Conservation (phyloP, 176 grass and related monocot species). For the Pontederia paniculata region DNA sequence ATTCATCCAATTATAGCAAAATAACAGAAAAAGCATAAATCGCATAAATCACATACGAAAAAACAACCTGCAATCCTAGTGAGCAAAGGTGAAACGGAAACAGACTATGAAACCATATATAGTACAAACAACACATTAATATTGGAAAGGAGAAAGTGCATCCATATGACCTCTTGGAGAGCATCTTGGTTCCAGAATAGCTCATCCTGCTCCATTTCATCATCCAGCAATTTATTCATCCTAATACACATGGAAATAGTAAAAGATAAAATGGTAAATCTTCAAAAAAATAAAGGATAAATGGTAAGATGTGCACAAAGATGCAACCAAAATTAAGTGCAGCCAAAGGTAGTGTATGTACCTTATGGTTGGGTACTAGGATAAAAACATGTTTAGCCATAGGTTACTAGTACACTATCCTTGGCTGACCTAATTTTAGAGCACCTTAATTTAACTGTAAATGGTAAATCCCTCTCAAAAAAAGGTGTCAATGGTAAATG, state of each 20-base stretch:
- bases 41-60: too few relatives aligned
- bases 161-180: conserved; percentile 51
- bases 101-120: neutral
- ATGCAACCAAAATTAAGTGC: neutral
- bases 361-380: too few relatives aligned
- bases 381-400: too few relatives aligned
- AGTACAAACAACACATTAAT: neutral
- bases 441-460: too few relatives aligned
- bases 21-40: too few relatives aligned
- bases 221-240: conserved; percentile 76
- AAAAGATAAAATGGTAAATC: neutral
- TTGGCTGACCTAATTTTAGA: too few relatives aligned
- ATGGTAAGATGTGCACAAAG: neutral
- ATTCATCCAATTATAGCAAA: too few relatives aligned
- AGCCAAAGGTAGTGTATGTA: too few relatives aligned
- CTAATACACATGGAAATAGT: conserved; percentile 25
- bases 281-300: neutral
- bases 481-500: too few relatives aligned
- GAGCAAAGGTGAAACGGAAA: neutral
- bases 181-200: conserved; percentile 78
- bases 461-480: too few relatives aligned
- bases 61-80: too few relatives aligned
- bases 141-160: neutral
- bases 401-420: too few relatives aligned
- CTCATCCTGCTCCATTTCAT: conserved; percentile 64